Evolutionary conservation across 2,329 filamentous ascomycete species (phyloP), one percentile per base, ranked within the genome.

Genomic region (Aspergillus amoenus): DNA sequence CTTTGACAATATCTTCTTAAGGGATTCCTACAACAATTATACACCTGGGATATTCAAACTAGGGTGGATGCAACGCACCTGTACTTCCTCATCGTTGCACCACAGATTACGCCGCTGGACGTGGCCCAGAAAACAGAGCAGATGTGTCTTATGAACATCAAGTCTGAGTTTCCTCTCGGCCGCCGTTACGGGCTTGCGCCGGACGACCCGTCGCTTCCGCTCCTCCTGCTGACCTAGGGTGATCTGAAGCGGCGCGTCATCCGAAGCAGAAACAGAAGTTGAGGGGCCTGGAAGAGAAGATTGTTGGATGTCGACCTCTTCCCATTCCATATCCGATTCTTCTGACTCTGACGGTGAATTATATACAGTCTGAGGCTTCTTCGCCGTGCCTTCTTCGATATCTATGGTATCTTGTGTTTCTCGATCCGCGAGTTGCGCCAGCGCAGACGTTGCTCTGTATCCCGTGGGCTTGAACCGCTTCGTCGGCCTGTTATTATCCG

Each of bases 91-190:
- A 68, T 93, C 88, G 67, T 96, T 96, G 75, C 93, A 97, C 91
- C 93, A 97, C 54, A 84, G 79, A 69, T 97, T 99, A 55, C 93
- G 86, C 56, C 85, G 80, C 63, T 89, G 83, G 15, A 88, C 82
- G 72, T 97, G 91, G 9, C 86, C 85, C 15, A 99, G 75, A 2
- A 99, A 80, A 70, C 91, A 96, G 13, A 97, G 77, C 0, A 97
- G 63, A 74, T 99, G 93, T 60, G 87, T 80, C 73, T 93, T 96
- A 73, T 99, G 94, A n/a, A 92, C 81, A 51, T 91, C 83, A 30
- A 94, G 71, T 18, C 93, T 85, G 30, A 81, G 69, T 46, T 79
- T 82, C 61, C 81, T 86, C 61, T 88, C 86, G 1, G 79, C 78
- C 6, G 78, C 77, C 1, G 83, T 83, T 15, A 82, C 75, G 18